Base-by-base conservation (phyloP, 768 basidiomycete genomes). In the Pseudohyphozyma bogoriensis region DNA sequence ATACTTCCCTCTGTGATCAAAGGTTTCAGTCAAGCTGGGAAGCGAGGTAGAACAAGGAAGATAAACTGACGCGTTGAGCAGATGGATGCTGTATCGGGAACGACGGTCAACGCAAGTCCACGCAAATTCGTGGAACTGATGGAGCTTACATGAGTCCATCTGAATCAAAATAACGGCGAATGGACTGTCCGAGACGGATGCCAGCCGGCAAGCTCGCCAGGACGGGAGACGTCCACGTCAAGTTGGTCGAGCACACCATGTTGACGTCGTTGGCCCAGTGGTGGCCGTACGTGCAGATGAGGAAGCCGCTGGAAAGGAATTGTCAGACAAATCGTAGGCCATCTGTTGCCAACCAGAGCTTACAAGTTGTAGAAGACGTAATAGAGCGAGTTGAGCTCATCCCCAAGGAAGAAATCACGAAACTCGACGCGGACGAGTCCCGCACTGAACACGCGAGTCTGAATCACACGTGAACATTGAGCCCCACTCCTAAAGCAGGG, bases 61-160 rank as follows among this genome's bases (percentile, higher is more conserved):
- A n/a, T n/a, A n/a, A n/a, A n/a, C n/a, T n/a, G n/a, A n/a, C 52
- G 88, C 92, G 71, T 99, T 99, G 70, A 96, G 81, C 45, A 96
- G 72, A 77, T 97, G 93, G 0, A 85, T 85, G 22, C 75, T 64
- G 40, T 85, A 72, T 39, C n/a, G n/a, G n/a, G n/a, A n/a, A n/a
- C n/a, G n/a, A n/a, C n/a, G n/a, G n/a, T n/a, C n/a, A n/a, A n/a
- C n/a, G n/a, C n/a, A n/a, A n/a, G n/a, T n/a, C n/a, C n/a, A n/a
- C n/a, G n/a, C n/a, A n/a, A n/a, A n/a, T n/a, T n/a, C n/a, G n/a
- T n/a, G n/a, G n/a, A 28, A 31, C 22, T 15, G 26, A 3, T 1
- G 10, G n/a, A 45, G 47, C 53, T 36, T 33, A 61, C 59, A 42
- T 36, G 11, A 68, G 18, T 2, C 65, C 65, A 31, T 61, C 76